phyloP scores from a whole-genome alignment of 306 rosid species.

The Casuarina glauca region DNA sequence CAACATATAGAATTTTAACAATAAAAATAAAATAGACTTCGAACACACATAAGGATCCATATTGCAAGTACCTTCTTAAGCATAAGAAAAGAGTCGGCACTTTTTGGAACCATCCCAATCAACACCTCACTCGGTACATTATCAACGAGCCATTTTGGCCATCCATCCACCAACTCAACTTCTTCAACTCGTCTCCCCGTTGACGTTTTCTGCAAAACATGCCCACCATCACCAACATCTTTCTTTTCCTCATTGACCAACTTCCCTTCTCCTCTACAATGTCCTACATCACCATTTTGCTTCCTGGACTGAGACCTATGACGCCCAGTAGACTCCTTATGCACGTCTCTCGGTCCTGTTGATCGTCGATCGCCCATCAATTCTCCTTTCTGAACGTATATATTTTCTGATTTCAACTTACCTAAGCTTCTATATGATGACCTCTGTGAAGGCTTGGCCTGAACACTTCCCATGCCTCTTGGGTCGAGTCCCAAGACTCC shows the following conservation, averaged over 20 bases:
- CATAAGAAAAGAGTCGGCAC: conserved; percentile 77
- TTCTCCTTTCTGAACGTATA: conserved; percentile 43
- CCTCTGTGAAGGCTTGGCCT: conserved; percentile 40
- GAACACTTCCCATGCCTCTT: conserved; percentile 70
- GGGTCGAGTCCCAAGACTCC: conserved; percentile 12
- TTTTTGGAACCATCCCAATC: conserved; percentile 64
- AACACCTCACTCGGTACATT: conserved; percentile 52
- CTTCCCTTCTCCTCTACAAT: conserved; percentile 3
- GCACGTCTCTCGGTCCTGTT: conserved; percentile 38
- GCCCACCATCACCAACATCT: conserved; percentile 23
- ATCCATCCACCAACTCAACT: conserved; percentile 40
- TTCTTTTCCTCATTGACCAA: conserved; percentile 24
- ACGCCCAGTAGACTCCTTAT: conserved; percentile 9
- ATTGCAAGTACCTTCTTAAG: conserved; percentile 58
- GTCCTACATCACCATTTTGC: conserved; percentile 1
- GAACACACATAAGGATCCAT: conserved; percentile 2
- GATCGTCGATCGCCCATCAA: conserved; percentile 47
- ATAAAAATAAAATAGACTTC: not conserved
- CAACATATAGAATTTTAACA: not conserved
- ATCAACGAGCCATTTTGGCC: conserved; percentile 58
- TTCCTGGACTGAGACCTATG: conserved; percentile 26
- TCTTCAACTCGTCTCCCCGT: conserved; percentile 41
- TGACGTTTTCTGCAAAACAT: conserved; percentile 27
- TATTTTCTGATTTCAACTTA: conserved; percentile 58
- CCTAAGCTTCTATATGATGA: conserved; percentile 36